A percentile compares a stretch with the other conserved stretches of the same genome.
phyloP scores from a whole-genome alignment of 1,284 basidiomycete genomes.

The Moesziomyces antarcticus region DNA sequence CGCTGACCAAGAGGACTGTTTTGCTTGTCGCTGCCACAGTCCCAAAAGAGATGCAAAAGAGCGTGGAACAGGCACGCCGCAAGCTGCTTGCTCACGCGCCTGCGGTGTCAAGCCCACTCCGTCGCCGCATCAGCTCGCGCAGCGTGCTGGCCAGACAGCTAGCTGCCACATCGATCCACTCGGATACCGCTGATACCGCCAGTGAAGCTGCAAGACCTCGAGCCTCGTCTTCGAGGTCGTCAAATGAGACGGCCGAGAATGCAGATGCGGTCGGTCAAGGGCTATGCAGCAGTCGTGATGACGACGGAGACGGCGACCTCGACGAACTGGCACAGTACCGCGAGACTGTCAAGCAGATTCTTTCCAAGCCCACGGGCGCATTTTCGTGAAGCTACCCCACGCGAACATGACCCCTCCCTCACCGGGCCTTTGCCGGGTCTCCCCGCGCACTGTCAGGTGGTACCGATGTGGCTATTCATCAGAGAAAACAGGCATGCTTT shows the following conservation, averaged over 20 bases:
- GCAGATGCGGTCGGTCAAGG: not conserved
- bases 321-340: no score
- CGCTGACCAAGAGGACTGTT: not conserved
- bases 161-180: conserved; percentile 11
- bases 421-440: no score
- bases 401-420: no score
- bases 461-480: no score
- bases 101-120: conserved; percentile 37
- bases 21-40: conserved; percentile 6
- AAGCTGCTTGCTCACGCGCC: conserved; percentile 43
- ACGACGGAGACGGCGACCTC: no score
- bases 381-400: no score
- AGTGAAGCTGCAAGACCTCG: not conserved
- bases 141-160: conserved; percentile 17
- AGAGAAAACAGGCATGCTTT: no score
- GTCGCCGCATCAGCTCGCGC: conserved; percentile 19
- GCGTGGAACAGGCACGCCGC: conserved; percentile 17
- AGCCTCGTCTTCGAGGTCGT: not conserved
- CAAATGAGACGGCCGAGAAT: not conserved
- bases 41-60: conserved; percentile 19
- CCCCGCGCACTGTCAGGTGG: no score
- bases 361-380: no score
- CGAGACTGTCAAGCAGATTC: no score
- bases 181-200: not conserved
- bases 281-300: no score